Evolutionary conservation across 2,329 filamentous ascomycete genomes (phyloP).

Genomic region (Gliomastix tumulicola): DNA sequence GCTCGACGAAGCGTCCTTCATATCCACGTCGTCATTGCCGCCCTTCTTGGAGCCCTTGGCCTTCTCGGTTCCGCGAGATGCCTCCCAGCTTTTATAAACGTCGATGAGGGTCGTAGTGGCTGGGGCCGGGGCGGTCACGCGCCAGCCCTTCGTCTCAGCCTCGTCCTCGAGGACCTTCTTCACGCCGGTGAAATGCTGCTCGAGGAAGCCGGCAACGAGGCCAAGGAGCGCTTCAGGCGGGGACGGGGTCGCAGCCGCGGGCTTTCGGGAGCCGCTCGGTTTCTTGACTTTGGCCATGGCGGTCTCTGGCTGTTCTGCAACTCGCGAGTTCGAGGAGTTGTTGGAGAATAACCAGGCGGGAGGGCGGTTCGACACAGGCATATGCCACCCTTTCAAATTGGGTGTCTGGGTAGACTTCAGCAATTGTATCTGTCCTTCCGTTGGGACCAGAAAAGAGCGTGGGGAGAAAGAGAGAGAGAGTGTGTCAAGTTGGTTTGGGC

Average conservation of each 20-base stretch:
- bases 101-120: conserved; percentile 34
- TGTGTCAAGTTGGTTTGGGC: too few species aligned
- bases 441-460: background rate
- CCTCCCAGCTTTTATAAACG: conserved; percentile 45
- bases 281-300: conserved; percentile 29
- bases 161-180: too few species aligned
- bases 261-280: conserved; percentile 11
- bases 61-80: conserved; percentile 13
- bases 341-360: conserved; percentile 37
- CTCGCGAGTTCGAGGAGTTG: conserved; percentile 18
- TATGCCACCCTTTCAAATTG: too few species aligned
- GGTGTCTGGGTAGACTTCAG: too few species aligned
- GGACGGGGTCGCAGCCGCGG: conserved; percentile 10
- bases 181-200: conserved; percentile 42
- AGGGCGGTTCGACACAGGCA: conserved; percentile 22
- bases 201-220: conserved; percentile 60
- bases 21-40: conserved; percentile 33
- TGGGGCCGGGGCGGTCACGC: conserved; percentile 15
- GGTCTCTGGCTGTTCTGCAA: conserved; percentile 8
- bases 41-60: conserved; percentile 14
- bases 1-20: conserved; percentile 33
- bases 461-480: conserved; percentile 1
- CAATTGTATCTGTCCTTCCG: background rate
- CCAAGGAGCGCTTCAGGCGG: conserved; percentile 58
- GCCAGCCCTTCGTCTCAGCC: conserved; percentile 45